A percentile compares a stretch with the other conserved stretches of the same genome.
Conservation (phyloP, 176 grass and related monocot species). For the Oryza punctata region DNA sequence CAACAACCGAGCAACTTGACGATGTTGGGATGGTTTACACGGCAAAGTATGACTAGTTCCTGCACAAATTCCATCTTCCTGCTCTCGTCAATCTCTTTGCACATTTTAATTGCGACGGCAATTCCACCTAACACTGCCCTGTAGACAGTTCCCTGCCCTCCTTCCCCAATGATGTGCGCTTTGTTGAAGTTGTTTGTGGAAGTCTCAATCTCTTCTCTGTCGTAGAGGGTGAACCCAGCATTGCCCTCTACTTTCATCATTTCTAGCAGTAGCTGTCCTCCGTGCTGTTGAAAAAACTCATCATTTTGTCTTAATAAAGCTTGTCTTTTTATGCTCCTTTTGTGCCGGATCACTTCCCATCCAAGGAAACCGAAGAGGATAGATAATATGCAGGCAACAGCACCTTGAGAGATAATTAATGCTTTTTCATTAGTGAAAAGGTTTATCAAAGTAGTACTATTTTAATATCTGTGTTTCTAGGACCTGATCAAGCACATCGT, state of each 20-base stretch:
- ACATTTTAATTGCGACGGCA: slow-evolving; percentile 13
- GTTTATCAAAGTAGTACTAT: no score
- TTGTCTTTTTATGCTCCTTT: neutral
- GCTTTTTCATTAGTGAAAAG: no score
- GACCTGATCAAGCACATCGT: neutral
- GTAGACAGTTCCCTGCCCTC: slow-evolving; percentile 44
- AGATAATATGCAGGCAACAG: neutral
- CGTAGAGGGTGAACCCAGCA: slow-evolving; percentile 12
- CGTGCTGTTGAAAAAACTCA: neutral
- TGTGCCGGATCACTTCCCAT: neutral
- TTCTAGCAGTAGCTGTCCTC: neutral
- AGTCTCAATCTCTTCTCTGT: slow-evolving; percentile 3
- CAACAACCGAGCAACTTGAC: no score
- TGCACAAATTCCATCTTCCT: neutral
- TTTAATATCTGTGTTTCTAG: no score
- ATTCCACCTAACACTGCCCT: slow-evolving; percentile 4
- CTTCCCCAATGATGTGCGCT: slow-evolving; percentile 10
- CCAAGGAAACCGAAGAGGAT: neutral
- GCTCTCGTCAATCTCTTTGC: neutral
- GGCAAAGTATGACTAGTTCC: no score
- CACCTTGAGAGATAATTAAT: neutral
- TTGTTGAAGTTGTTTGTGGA: slow-evolving; percentile 39
- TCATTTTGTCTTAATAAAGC: neutral
- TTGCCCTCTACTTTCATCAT: neutral
- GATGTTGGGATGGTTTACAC: no score